phyloP scores from a whole-genome alignment of 371 early-diverging fungal species.

The Mycotypha africana region DNA sequence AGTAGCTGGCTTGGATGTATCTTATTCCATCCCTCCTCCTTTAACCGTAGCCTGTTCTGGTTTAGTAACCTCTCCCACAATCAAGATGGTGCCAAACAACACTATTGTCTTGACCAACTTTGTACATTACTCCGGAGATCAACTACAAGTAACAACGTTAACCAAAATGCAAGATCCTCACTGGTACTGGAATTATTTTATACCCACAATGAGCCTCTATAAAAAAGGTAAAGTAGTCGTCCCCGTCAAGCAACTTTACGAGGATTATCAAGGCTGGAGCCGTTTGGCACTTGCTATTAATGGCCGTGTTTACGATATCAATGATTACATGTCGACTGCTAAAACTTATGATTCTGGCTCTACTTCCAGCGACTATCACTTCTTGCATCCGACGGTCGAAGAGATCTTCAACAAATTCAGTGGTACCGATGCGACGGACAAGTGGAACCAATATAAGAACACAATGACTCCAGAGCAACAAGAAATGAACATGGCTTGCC shows the following conservation, averaged over 20 bases:
- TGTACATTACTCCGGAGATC: slow-evolving; percentile 40
- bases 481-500: slow-evolving; percentile 55
- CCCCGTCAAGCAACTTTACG: slow-evolving; percentile 34
- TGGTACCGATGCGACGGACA: slow-evolving; percentile 61
- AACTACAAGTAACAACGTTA: slow-evolving; percentile 15
- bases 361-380: slow-evolving; percentile 37
- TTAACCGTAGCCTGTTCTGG: slow-evolving; percentile 55
- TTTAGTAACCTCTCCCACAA: slow-evolving; percentile 32
- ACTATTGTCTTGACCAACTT: slow-evolving; percentile 23
- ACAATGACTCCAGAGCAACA: slow-evolving; percentile 29
- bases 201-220: slow-evolving; percentile 59
- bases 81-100: slow-evolving; percentile 30
- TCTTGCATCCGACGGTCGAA: slow-evolving; percentile 49
- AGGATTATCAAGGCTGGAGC: slow-evolving; percentile 40
- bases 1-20: slow-evolving; percentile 65
- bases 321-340: slow-evolving; percentile 58
- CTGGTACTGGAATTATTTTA: slow-evolving; percentile 65
- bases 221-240: slow-evolving; percentile 63
- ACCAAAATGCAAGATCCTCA: slow-evolving; percentile 31
- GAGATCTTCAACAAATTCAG: slow-evolving; percentile 63
- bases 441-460: slow-evolving; percentile 47
- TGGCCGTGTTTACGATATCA: slow-evolving; percentile 73
- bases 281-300: slow-evolving; percentile 65
- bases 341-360: slow-evolving; percentile 35
- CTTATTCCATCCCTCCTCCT: slow-evolving; percentile 69